Base-by-base conservation (phyloP, 2,329 filamentous ascomycete genomes). In the Nigrograna mackinnonii region DNA sequence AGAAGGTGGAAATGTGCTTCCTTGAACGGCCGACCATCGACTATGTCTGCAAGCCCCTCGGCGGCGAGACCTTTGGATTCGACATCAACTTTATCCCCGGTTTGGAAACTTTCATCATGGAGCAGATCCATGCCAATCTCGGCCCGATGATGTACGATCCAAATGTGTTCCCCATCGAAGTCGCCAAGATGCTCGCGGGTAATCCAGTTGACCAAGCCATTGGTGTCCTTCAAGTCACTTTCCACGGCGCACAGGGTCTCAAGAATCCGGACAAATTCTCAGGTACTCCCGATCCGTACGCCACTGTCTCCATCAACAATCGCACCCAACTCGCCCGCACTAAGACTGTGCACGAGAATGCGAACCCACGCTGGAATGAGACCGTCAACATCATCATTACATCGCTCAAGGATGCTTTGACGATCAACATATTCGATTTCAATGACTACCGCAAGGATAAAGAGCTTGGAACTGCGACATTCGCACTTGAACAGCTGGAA, bases 21-120 rank as follows among this genome's bases (percentile, higher is more conserved):
- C 72, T 97, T 44, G 91, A 91, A 54, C 83, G 84, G 22, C 94
- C 94, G 9, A 85, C 81, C 1, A 91, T 99, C 52, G 94, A 99
- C 72, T 99, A 97, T 64, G 91, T 95, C 44, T 96, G 94, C 79
- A 99, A 99, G 70, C 94, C 94, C 3, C 81, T 99, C 12, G 94
- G 94, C 56, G 95, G 95, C 47, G 94, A 99, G 47, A 91, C 82
- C 3, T 89, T 99, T 52, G 94, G 94, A 28, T 96, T 99, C 66
- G 94, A 99, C 62, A 97, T 99, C 78, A 97, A 96, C 74, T 96
- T 99, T 71, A 95, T 99, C 55, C 94, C 94, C 14, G 92, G 92
- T 55, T 79, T 99, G 18, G 91, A 97, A 68, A 81, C 70, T 43
- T 99, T 99, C 70, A 99, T 99, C 58, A 84, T 89, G 65, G 94